Base-by-base conservation (phyloP, 1,139 yeast genomes). In the Trichomonascaceae sp. region DNA sequence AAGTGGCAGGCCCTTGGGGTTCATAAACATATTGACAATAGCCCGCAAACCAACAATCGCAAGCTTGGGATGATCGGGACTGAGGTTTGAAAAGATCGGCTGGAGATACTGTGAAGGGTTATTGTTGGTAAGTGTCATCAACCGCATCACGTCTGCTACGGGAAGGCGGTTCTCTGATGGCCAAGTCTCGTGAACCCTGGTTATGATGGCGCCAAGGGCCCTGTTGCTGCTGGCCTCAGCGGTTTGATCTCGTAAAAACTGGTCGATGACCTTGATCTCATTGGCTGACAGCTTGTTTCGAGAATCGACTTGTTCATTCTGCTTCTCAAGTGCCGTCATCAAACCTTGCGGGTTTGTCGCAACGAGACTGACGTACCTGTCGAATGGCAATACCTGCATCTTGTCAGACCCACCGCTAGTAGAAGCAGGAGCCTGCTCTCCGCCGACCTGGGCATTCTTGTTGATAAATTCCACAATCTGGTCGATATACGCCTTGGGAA, bases 61-160 rank as follows among this genome's bases (percentile, higher is more conserved):
- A 6, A 20, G 23, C 23, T 20, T 20, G 6, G 23, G 23, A 8
- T 20, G 23, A 8, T 20, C 23, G 11, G 23, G 23, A 20, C 11
- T 11, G 9, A 20, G 26, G 28, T 6, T 4, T 37, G 8, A 17
- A 34, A 17, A 17, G 28, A 13, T 28, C 31, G n/a, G 6, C 34
- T 13, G 26, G 20, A 11, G 27, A 23, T 9, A 26, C 31, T 16
- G 32, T 32, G n/a, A 13, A 32, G 5, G 32, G 22, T 13, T 16
- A 17, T n/a, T 16, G 30, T 3, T 14, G 31, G 22, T 31, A 28
- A 14, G 26, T 20, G 11, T 11, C 6, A 11, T 11, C 23, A 20
- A 11, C 11, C 23, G 23, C 23, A 20, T 20, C 6, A 20, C 9
- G 11, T 20, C 23, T 20, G 23, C 23, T 8, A 20, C 23, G 11